Conservation (phyloP, 495 filamentous ascomycete genomes). For the Gamarada debralockiae region DNA sequence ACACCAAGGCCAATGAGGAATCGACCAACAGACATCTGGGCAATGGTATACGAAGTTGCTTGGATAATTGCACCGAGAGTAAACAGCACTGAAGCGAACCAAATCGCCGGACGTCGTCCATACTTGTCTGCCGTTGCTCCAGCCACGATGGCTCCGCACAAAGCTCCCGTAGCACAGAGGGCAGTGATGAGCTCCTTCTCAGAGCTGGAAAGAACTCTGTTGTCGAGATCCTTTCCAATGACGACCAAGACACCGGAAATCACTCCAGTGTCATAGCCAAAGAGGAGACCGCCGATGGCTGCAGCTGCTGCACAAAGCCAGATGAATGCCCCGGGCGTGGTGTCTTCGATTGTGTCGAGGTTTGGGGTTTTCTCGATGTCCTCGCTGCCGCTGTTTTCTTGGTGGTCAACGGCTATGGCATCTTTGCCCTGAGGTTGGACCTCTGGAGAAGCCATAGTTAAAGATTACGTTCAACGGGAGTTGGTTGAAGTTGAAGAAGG, state of each 20-base stretch:
- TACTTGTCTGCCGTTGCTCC: constrained; percentile 43
- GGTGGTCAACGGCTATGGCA: too few relatives aligned
- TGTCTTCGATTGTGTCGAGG: constrained; percentile 28
- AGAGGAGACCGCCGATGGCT: constrained; percentile 34
- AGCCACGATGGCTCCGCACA: constrained; percentile 47
- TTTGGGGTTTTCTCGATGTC: background rate
- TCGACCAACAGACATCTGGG: constrained; percentile 33
- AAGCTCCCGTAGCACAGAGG: constrained; percentile 39
- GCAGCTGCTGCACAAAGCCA: constrained; percentile 36
- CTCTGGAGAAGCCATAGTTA: too few relatives aligned
- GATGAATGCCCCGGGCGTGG: constrained; percentile 24
- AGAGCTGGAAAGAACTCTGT: constrained; percentile 2
- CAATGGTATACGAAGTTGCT: constrained; percentile 38
- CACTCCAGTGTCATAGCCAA: constrained; percentile 44
- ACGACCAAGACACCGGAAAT: constrained; percentile 30
- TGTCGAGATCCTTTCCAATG: background rate
- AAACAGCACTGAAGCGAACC: constrained; percentile 41
- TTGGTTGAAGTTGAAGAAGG: too few relatives aligned
- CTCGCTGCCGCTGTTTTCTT: too few relatives aligned
- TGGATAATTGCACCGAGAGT: constrained; percentile 41
- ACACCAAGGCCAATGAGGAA: constrained; percentile 33
- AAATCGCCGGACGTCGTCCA: constrained; percentile 43
- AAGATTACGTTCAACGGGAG: too few relatives aligned
- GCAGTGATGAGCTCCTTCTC: constrained; percentile 47
- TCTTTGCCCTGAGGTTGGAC: too few relatives aligned